These are phyloP conservation scores for Murraya koenigii DNA, from an alignment of 345 rosid species.

Conservation along the genomic window DNA sequence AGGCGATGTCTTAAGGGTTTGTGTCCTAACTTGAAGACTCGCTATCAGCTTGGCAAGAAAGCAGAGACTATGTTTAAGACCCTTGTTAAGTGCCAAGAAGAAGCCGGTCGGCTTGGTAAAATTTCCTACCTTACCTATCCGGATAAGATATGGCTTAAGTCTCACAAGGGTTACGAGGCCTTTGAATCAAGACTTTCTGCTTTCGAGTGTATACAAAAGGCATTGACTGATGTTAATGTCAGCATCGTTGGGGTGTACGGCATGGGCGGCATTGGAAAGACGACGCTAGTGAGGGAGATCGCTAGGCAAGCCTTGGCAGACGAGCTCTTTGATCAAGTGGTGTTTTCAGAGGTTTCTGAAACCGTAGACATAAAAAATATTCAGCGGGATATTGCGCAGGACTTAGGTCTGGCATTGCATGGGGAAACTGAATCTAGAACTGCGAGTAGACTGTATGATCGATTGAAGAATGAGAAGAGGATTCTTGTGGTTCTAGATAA, in stretches of 20 bases:
- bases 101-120: not conserved
- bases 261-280: too few relatives aligned
- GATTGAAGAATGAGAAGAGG: not conserved
- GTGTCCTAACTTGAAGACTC: constrained; percentile 10
- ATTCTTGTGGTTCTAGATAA: too few relatives aligned
- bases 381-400: not conserved
- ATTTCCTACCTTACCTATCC: not conserved
- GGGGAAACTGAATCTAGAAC: not conserved
- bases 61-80: too few relatives aligned
- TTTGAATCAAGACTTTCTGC: too few relatives aligned
- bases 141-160: not conserved
- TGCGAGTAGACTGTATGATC: not conserved
- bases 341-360: too few relatives aligned
- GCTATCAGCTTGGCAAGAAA: too few relatives aligned
- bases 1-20: constrained; percentile 14
- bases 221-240: too few relatives aligned
- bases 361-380: not conserved
- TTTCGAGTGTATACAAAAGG: too few relatives aligned
- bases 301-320: too few relatives aligned
- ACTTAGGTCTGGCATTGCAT: not conserved
- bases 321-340: too few relatives aligned
- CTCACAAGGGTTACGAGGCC: not conserved
- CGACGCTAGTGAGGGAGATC: too few relatives aligned
- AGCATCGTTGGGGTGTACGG: too few relatives aligned
- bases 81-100: not conserved